phyloP scores from a whole-genome alignment of 306 rosid genomes.

The Trichosanthes truncata region DNA sequence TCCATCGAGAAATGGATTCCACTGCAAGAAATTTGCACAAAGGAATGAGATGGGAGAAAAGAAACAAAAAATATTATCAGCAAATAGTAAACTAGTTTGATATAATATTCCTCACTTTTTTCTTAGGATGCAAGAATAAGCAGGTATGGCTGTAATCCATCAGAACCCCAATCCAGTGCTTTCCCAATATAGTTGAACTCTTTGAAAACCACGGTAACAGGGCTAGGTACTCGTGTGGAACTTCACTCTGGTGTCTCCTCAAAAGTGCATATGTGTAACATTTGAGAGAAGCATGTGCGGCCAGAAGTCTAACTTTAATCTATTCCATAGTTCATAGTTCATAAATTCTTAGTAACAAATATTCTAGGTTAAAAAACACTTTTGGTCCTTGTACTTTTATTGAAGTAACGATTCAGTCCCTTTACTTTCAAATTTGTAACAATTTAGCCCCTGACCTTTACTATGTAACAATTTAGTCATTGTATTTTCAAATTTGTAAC shows the following conservation, averaged over 20 bases:
- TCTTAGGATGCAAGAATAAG: slow-evolving; percentile 56
- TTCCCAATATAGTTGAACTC: slow-evolving; percentile 75
- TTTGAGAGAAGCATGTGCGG: slow-evolving; percentile 97
- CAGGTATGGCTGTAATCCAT: slow-evolving; percentile 69
- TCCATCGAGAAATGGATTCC: slow-evolving; percentile 88
- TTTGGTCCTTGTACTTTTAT: neutral
- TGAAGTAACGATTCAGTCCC: neutral
- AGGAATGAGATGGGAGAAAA: slow-evolving; percentile 7
- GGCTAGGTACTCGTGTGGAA: slow-evolving; percentile 71
- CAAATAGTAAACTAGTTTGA: neutral
- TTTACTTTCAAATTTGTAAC: neutral
- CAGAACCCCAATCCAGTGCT: slow-evolving; percentile 75
- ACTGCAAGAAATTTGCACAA: slow-evolving; percentile 41
- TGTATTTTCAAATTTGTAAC: neutral
- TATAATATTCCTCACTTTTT: slow-evolving; percentile 42
- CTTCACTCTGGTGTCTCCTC: slow-evolving; percentile 59
- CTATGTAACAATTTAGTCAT: neutral
- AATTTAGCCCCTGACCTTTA: neutral
- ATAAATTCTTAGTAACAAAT: neutral
- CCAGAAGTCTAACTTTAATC: slow-evolving; percentile 92
- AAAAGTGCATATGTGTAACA: slow-evolving; percentile 84
- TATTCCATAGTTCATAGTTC: slow-evolving; percentile 23
- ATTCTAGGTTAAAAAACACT: neutral
- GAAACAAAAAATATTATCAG: neutral
- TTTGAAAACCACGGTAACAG: slow-evolving; percentile 75